Evolutionary conservation across 2,329 filamentous ascomycete genomes (phyloP), one percentile per base, ranked within the genome.

Genomic region (Ceratocystis diversiconidia): DNA sequence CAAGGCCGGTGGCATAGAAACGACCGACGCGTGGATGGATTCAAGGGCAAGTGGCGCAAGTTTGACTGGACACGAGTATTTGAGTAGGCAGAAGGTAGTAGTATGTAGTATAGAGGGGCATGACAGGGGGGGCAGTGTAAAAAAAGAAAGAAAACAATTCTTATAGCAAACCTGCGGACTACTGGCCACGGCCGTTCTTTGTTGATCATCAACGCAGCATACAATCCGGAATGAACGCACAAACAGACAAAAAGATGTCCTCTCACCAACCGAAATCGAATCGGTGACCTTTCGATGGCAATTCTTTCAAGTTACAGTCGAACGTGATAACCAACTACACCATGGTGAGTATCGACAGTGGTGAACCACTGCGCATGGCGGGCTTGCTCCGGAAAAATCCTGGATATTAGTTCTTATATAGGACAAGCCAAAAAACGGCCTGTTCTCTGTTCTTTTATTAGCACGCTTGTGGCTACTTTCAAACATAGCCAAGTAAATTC

Each of bases 1-100:
- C 92, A 97, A 75, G 94, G 92, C 0, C 79, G 87, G 66, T 99
- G 94, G 94, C 80, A 80, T 17, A 84, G 83, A 73, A 82, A 81
- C 2, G 87, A 87, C 70, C 79, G 81, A 44, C 80, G 92, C 70
- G 79, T 88, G 0, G 90, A 92, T 2, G 83, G 78, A 1, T 99
- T 95, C 72, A 87, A 83, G 77, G 92, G 87, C 77, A 80, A 83
- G 59, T 99, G 94, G 94, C 84, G 83, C 70, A 91, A 91, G 76
- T 96, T 94, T 78, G 94, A 99, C 78, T 99, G 94, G 82, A 86
- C 84, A 1, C 76, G 83, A 68, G 78, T 86, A 52, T 71, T 87
- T 46, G 73, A 77, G 1, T 78, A 81, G 19, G 72, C 69, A 19
- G 68, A 67, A 65, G 55, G 28, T 10, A 19, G 17, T 30, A n/a